Evolutionary conservation across 176 grass and related monocot species (phyloP), one percentile per base, ranked within the genome.

Genomic region (Raddia distichophylla): DNA sequence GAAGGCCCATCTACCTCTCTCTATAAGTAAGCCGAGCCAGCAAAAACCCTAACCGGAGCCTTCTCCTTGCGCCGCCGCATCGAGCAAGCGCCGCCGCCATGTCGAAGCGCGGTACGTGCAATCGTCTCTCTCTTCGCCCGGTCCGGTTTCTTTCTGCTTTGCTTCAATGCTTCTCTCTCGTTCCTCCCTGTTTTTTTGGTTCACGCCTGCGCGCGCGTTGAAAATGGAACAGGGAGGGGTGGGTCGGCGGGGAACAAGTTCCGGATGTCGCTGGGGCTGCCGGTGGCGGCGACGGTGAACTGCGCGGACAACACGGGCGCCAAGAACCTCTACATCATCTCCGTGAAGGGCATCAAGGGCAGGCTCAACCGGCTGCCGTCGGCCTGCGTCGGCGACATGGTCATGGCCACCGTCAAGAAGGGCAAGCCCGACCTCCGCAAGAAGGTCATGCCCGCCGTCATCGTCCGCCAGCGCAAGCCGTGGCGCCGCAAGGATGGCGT

Each of bases 391-490:
- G 74, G 80, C 60, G 80, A 88, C 86, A 88, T 88, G 86, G 80
- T 88, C 75, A 83, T 88, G 86, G 86, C 86, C 86, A 88, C 80
- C 67, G 86, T 88, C 50, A 88, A 88, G 67, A 88, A 88, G 80
- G 86, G 86, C 1, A 88, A 88, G 74, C 86, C 86, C 42, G 80
- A 88, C 42, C 86, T 88, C 74, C 71, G 86, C 44, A 88, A 88
- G 80, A 88, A 88, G 74, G 86, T 88, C 75, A 83, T 88, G 86
- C 86, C 86, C 43, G 80, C 86, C 32, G 86, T 88, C 80, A 83
- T 88, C 67, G 74, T 88, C 40, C 86, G 80, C 67, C 80, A 88
- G 80, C 86, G 74, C 86, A 88, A 88, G 86, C 60, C 80, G 34
- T 88, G 80, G 80, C 80, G 75, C 75, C 75, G 75, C 75, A 88